Evolutionary conservation across 176 grass and related monocot species (phyloP).

Genomic region (Eragrostis nindensis): DNA sequence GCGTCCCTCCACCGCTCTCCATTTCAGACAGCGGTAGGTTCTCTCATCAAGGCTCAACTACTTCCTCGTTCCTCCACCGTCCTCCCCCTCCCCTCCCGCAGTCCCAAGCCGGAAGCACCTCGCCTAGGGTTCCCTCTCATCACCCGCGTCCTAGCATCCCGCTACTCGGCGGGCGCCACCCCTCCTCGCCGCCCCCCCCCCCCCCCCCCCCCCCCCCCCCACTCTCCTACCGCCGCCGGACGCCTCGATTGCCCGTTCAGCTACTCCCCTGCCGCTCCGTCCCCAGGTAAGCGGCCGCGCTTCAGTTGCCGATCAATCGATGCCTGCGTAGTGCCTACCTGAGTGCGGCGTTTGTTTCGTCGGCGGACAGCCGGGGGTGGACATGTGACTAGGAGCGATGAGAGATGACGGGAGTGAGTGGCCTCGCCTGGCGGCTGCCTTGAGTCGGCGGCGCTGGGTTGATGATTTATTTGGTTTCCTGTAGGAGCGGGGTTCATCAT

Average conservation of each 20-base stretch:
- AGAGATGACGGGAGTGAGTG: background rate
- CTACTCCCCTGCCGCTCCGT: background rate
- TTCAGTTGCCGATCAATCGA: background rate
- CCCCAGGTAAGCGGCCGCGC: background rate
- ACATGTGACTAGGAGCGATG: background rate
- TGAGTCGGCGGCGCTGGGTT: background rate
- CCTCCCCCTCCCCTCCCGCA: background rate
- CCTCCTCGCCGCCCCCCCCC: background rate
- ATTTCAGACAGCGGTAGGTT: constrained; percentile 29
- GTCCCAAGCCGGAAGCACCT: background rate
- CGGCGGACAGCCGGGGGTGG: background rate
- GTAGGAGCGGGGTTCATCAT: background rate
- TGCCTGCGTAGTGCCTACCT: background rate
- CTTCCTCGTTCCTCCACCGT: background rate
- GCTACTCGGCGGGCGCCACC: background rate
- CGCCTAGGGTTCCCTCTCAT: constrained; percentile 38
- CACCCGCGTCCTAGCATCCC: background rate
- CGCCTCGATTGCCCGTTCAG: background rate
- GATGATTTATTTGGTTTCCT: background rate
- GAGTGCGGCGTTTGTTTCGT: background rate
- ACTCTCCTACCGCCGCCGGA: background rate
- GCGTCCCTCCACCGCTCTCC: background rate
- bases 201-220: background rate
- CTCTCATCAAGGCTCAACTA: constrained; percentile 22
- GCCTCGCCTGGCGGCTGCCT: background rate